phyloP scores from a whole-genome alignment of 371 early-diverging fungal genomes.

The Neoconidiobolus thromboides region DNA sequence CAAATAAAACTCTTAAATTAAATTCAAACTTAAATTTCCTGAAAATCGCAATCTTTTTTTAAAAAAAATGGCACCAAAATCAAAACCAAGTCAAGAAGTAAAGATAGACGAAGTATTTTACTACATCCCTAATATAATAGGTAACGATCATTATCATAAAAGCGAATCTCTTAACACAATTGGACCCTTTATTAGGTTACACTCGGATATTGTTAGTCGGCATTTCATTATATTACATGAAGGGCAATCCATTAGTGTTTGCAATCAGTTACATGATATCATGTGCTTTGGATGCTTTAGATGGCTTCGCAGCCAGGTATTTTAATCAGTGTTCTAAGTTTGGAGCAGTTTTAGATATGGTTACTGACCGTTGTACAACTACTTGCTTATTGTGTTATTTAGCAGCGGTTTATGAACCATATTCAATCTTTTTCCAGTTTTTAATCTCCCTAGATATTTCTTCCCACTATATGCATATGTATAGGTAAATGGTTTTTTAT shows the following conservation, averaged over 20 bases:
- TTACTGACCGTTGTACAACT: constrained; percentile 88
- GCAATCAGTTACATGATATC: constrained; percentile 66
- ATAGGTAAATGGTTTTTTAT: constrained; percentile 28
- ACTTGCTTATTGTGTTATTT: constrained; percentile 75
- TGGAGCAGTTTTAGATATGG: constrained; percentile 95
- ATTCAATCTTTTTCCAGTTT: constrained; percentile 63
- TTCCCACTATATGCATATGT: constrained; percentile 97
- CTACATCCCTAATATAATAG: constrained; percentile 9
- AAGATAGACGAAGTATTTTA: constrained; percentile 2
- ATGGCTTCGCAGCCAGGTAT: constrained; percentile 83
- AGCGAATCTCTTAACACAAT: background rate
- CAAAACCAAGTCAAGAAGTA: too few relatives aligned
- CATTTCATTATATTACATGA: constrained; percentile 52
- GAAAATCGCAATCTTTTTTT: too few relatives aligned
- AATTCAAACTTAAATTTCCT: too few relatives aligned
- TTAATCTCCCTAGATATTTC: constrained; percentile 82
- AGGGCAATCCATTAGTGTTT: constrained; percentile 41
- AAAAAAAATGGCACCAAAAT: too few relatives aligned
- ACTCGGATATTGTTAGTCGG: constrained; percentile 61
- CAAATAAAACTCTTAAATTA: too few relatives aligned
- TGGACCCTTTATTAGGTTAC: constrained; percentile 40
- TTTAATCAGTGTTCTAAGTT: constrained; percentile 84
- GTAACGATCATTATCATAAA: background rate
- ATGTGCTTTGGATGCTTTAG: constrained; percentile 83
- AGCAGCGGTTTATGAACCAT: constrained; percentile 39